Base-by-base conservation (phyloP, 345 rosid genomes). In the Cardiospermum halicacabum region DNA sequence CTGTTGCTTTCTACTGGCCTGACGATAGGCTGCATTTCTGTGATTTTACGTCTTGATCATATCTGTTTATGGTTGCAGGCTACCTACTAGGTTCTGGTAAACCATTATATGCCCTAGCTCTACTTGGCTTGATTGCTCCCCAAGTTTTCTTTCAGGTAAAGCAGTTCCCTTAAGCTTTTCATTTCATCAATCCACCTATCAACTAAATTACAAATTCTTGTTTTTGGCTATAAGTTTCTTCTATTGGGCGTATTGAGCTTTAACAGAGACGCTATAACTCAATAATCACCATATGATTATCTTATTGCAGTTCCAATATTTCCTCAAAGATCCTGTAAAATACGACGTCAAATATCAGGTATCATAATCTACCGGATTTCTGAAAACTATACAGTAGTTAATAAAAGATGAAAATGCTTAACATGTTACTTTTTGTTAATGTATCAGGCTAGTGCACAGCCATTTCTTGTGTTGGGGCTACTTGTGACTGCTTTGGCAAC, bases 311-410 rank as follows among this genome's bases (percentile, higher is more conserved):
- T 88, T 91, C 62, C 78, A 94, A 40, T 94, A 88, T 77, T 88
- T 94, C 62, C 91, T 94, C 72, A 94, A 91, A 72, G 97, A 91
- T 72, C 99, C 99, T 24, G 91, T 83, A 56, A 88, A 94, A 77
- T 87, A 89, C 57, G 99, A 94, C 58, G 99, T 94, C 36, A 94
- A 85, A 77, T 90, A 90, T 75, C 99, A 94, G 96, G 97, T 90
- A 71, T 22, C 22, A 4, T 34, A 34, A 11, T 5, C 39, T 34
- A 1, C 0, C 3, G 0, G 10, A 11, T 27, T 18, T 36, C 51
- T 3, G n/a, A 16, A 18, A n/a, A 11, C 11, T 36, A 26, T 50
- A 32, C 49, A 1, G 43, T 7, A 12, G 27, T 5, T 10, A 8
- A 5, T 5, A 24, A 2, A 11, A 2, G 37, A 53, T 16, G 27